A percentile compares a stretch with the other conserved stretches of the same genome.
These are phyloP conservation scores for Uronychia setigera DNA, from an alignment of 73 alveolate genomes.

Conservation along the genomic window DNA sequence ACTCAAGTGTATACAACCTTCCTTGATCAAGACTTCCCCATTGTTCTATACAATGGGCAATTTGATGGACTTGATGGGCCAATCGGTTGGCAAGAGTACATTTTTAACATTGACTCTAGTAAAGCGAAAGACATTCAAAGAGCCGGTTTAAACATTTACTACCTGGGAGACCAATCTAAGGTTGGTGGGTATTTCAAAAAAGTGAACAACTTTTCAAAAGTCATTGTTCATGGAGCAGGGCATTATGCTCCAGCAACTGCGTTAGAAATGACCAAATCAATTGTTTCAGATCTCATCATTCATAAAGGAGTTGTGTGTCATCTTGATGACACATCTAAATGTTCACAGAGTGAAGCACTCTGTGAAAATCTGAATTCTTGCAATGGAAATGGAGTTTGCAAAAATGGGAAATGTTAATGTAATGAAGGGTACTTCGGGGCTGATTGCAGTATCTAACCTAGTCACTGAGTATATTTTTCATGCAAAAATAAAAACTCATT, in stretches of 20 bases:
- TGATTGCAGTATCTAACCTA: conserved; percentile 19
- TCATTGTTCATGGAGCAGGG: conserved; percentile 50
- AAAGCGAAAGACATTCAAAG: conserved; percentile 6
- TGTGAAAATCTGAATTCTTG: conserved; percentile 46
- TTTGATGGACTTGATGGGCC: conserved; percentile 5
- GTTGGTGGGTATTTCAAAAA: conserved; percentile 58
- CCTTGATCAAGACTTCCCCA: no score
- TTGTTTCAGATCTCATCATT: conserved; percentile 25
- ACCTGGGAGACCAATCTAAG: conserved; percentile 2
- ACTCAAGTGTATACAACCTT: no score
- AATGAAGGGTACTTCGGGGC: conserved; percentile 48
- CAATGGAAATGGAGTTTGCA: conserved; percentile 40
- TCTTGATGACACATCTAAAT: conserved; percentile 14
- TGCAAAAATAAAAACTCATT: no score
- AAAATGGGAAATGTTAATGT: conserved; percentile 41
- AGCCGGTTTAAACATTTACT: conserved; percentile 40
- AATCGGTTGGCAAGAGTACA: conserved; percentile 13
- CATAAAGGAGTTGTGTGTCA: conserved; percentile 21
- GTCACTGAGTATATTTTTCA: no score
- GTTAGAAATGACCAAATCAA: conserved; percentile 9
- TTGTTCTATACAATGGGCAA: conserved; percentile 9
- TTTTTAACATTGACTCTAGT: not conserved
- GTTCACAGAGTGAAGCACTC: conserved; percentile 1
- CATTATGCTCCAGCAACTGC: conserved; percentile 53
- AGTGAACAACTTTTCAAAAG: conserved; percentile 18